A percentile compares a stretch with the other conserved stretches of the same genome.
phyloP scores from a whole-genome alignment of 257 asterid species.

The Capsicum pubescens region DNA sequence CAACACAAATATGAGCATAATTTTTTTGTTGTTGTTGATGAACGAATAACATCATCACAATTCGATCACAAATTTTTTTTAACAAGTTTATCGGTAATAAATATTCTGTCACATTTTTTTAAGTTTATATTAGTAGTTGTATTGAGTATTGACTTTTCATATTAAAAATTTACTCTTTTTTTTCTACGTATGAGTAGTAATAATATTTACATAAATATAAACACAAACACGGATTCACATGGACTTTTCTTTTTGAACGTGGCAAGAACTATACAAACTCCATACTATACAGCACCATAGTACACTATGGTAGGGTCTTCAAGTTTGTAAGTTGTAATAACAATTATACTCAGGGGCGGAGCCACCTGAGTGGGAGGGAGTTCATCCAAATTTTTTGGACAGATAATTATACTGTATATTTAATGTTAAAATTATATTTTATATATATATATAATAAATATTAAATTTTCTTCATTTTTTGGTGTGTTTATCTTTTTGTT shows the following conservation, averaged over 20 bases:
- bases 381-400: too few relatives aligned
- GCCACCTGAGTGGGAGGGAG: neutral
- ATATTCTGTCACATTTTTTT: neutral
- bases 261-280: slow-evolving; percentile 1
- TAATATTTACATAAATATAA: neutral
- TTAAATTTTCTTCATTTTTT: too few relatives aligned
- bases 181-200: neutral
- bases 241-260: slow-evolving; percentile 22
- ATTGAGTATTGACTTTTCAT: slow-evolving; percentile 1
- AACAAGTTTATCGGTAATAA: neutral
- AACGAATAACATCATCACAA: neutral
- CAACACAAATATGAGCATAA: too few relatives aligned
- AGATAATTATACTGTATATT: too few relatives aligned
- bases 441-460: too few relatives aligned
- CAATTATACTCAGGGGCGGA: too few relatives aligned
- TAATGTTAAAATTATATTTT: too few relatives aligned
- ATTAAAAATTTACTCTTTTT: neutral
- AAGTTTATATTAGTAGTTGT: neutral
- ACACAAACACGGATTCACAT: slow-evolving; percentile 17
- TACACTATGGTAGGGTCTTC: slow-evolving; percentile 31
- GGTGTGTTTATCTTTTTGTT: too few relatives aligned
- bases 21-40: too few relatives aligned
- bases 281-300: neutral
- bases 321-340: neutral
- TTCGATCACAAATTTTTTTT: neutral